Base-by-base conservation (phyloP, 148 eudicot species). In the Linanthus parryae region DNA sequence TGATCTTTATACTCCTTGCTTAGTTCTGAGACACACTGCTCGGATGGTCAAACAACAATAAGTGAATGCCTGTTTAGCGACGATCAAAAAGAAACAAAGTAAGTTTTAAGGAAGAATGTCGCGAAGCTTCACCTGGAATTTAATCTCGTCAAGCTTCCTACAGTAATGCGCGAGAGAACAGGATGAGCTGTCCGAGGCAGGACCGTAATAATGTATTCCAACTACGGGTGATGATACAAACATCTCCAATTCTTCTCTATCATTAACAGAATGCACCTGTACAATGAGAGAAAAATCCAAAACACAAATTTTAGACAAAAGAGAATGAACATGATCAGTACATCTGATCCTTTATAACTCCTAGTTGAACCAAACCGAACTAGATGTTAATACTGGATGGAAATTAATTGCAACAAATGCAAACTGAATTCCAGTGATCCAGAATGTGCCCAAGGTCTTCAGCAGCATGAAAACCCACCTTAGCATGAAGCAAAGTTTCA, bases 401-500 rank as follows among this genome's bases (percentile, higher is more conserved):
- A 19, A 68, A 63, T 5, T 3, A 4, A 24, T 4, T 9, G 8
- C 9, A 20, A 23, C 5, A 11, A 6, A 4, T 5, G 31, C 31
- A 23, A 41, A 19, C 10, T 12, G 16, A 52, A 29, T 43, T 9
- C 28, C 17, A 27, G 21, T 23, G 12, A 35, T 7, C 11, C 18
- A 52, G 37, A 28, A 25, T 47, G 48, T 31, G 46, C 31, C 28
- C 4, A 9, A 28, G 33, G 31, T 14, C 5, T 35, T 52, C 16
- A 34, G 39, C 30, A 34, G 12, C 20, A 45, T 44, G 25, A 46
- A 19, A 62, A 65, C 73, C 33, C 63, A 92, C 99, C 96, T 92
- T 92, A 25, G 99, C 88, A 65, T 72, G 94, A 62, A 92, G 83
- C 65, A 84, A 74, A 43, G 73, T 56, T 76, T 92, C 91, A 52